Conservation (phyloP, 2,329 filamentous ascomycete genomes). For the Purpureocillium takamizusanense region DNA sequence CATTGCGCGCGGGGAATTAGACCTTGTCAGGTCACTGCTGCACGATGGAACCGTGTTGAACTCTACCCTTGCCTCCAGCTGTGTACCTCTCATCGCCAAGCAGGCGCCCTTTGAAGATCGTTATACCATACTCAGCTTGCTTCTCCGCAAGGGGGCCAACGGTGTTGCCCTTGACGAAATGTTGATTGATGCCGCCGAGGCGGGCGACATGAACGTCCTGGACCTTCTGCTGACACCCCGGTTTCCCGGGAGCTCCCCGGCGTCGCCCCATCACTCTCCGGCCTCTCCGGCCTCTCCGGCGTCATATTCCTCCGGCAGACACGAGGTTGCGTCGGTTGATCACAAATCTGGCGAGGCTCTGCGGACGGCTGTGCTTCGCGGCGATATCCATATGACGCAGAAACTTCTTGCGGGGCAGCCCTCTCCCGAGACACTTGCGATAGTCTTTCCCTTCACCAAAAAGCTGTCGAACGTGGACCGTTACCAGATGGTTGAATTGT, state of each 20-base stretch:
- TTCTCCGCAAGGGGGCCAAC: slow-evolving; percentile 42
- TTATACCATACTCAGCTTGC: slow-evolving; percentile 30
- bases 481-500: slow-evolving; percentile 38
- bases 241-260: slow-evolving; percentile 23
- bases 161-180: slow-evolving; percentile 38
- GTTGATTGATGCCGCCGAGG: slow-evolving; percentile 39
- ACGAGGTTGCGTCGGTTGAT: slow-evolving; percentile 43
- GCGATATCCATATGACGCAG: slow-evolving; percentile 33
- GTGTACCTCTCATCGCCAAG: slow-evolving; percentile 39
- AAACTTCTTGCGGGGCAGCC: slow-evolving; percentile 38
- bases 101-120: slow-evolving; percentile 36
- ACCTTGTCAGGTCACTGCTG: slow-evolving; percentile 38
- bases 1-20: slow-evolving; percentile 33
- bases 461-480: slow-evolving; percentile 32
- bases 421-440: slow-evolving; percentile 34
- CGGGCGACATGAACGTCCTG: slow-evolving; percentile 36
- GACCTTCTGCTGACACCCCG: slow-evolving; percentile 40
- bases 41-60: slow-evolving; percentile 32
- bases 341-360: slow-evolving; percentile 42
- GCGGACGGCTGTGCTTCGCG: slow-evolving; percentile 36
- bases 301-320: slow-evolving; percentile 27
- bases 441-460: slow-evolving; percentile 38
- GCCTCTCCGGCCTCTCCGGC: slow-evolving; percentile 6
- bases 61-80: slow-evolving; percentile 37
- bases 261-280: slow-evolving; percentile 7